phyloP scores from a whole-genome alignment of 2,329 filamentous ascomycete species.

The Epichloe brachyelytri region DNA sequence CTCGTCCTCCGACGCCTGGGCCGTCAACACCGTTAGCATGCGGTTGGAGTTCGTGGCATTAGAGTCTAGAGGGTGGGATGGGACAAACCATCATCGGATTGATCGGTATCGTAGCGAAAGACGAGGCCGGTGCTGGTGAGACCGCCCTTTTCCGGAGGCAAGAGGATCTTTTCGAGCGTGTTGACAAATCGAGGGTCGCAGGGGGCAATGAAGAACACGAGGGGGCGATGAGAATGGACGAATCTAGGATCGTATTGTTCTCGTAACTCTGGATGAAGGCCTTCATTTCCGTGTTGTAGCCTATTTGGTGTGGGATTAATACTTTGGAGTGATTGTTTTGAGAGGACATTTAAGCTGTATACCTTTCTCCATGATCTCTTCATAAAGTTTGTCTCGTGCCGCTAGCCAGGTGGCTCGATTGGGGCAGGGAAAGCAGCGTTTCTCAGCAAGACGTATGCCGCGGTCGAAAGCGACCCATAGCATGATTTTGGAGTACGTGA shows the following conservation, averaged over 20 bases:
- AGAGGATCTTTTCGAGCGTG: slow-evolving; percentile 59
- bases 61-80: too few species aligned
- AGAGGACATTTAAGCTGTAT: not conserved
- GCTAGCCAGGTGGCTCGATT: slow-evolving; percentile 53
- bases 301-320: not conserved
- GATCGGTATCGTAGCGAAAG: slow-evolving; percentile 58
- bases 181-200: slow-evolving; percentile 64
- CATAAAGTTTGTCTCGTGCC: slow-evolving; percentile 55
- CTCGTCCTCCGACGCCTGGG: slow-evolving; percentile 56
- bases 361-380: slow-evolving; percentile 65
- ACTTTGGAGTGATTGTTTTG: not conserved
- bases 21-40: not conserved
- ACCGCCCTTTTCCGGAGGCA: slow-evolving; percentile 61
- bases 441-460: slow-evolving; percentile 59
- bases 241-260: slow-evolving; percentile 55
- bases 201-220: slow-evolving; percentile 69
- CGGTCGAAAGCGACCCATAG: slow-evolving; percentile 73
- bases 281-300: slow-evolving; percentile 54
- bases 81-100: slow-evolving; percentile 51
- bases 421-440: slow-evolving; percentile 62
- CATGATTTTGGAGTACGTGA: slow-evolving; percentile 73
- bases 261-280: slow-evolving; percentile 70
- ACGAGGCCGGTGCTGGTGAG: slow-evolving; percentile 64
- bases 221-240: slow-evolving; percentile 60
- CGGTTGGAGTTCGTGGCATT: too few species aligned